Base-by-base conservation (phyloP, 1,284 basidiomycete species). In the Puccinia horiana region DNA sequence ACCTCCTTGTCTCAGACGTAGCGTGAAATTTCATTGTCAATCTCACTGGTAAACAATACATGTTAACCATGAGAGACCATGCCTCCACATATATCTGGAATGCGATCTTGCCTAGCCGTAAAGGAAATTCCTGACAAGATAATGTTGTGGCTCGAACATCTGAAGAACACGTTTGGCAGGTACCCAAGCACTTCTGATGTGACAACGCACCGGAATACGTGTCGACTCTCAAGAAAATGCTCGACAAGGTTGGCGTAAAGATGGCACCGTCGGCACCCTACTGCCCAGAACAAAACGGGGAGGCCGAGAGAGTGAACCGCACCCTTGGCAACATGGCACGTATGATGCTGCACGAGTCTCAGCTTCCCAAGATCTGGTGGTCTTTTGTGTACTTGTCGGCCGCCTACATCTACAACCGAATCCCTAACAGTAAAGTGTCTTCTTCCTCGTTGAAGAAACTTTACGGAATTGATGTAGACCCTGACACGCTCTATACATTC, bases 321-420 rank as follows among this genome's bases (percentile, higher is more conserved):
- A 79, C 77, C 0, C 5, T 72, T 16, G 65, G 77, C 1, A 67
- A 79, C 16, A 72, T 72, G 58, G 76, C 58, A 3, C 1, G 76
- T 1, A 77, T 26, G 23, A 77, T 77, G 58, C 42, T 77, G 37
- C n/a, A 63, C 12, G 37, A 58, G 1, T 35, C 26, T 35, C 32
- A 20, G 1, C 1, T 77, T 5, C 61, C 76, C 0, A 49, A 26
- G 32, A 0, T 26, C 2, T 67, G 29, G 2, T 77, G 76, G 76
- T 4, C 16, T 1, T 35, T 44, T 37, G 58, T 61, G 2, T 77
- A 77, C 29, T 14, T 16, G 12, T 3, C 42, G 0, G 76, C 76
- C 0, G 16, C 58, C 1, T 26, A 77, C 23, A 49, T 77, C n/a
- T 40, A 67, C 16, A 67, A 77, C 47, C 0, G 76, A 5, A 58